Base-by-base conservation (phyloP, 768 basidiomycete species). In the Cystobasidium tubakii region DNA sequence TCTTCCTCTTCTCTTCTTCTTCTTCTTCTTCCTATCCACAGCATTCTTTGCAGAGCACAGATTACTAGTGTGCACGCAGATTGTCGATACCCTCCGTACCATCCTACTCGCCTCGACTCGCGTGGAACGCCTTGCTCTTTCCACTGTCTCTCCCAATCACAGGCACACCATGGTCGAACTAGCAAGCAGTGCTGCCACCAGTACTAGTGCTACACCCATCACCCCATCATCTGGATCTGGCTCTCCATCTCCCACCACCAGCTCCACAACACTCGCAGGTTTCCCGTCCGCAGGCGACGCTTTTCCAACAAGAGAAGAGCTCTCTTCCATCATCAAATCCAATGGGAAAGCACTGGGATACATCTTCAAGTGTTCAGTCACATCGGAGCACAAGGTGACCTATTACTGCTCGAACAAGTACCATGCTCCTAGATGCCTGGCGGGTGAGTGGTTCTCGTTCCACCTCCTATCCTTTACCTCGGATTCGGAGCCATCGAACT, bases 381-480 rank as follows among this genome's bases (percentile, higher is more conserved):
- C 69, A 27, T 71, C 69, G 21, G 29, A 36, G 12, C n/a, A 36
- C 17, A 55, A 27, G 36, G 69, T 71, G 9, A 71, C 33, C 25
- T 71, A 36, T 25, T 71, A 71, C 55, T 71, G 69, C 55, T 55
- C 50, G 33, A 60, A 60, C 69, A 71, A 71, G 69, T 65, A 65
- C 25, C 34, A 65, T 65, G 7, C 23, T 27, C 36, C 63, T 3
- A 65, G 43, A 46, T 65, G 63, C 39, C 36, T 65, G 63, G 63
- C 63, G 36, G 63, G 63, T 60, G 57, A 31, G 66, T 67, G 7
- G 12, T 25, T 25, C 57, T 65, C 63, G 39, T 44, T 69, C 39
- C 55, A 7, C 19, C 34, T 69, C 44, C 27, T 23, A 1, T 31
- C 66, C 54, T 33, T 19, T 55, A 34, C 12, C 54, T n/a, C 34